phyloP scores from a whole-genome alignment of 2,329 filamentous ascomycete genomes.

The Pseudocercospora fuligena region DNA sequence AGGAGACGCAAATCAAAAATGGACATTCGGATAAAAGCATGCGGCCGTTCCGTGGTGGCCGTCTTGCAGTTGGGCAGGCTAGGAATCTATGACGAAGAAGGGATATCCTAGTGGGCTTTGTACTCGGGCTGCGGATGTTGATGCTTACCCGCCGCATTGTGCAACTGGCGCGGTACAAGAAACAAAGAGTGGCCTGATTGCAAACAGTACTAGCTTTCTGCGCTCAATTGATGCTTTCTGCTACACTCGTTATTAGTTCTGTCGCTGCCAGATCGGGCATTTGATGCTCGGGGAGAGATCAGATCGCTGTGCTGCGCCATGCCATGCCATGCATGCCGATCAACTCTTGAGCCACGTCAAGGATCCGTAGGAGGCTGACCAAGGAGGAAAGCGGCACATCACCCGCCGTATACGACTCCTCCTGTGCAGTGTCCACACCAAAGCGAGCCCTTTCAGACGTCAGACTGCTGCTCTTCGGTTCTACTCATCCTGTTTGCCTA shows the following conservation, averaged over 20 bases:
- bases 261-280: neutral
- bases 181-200: slow-evolving; percentile 6
- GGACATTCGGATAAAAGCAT: neutral
- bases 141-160: slow-evolving; percentile 6
- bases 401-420: slow-evolving; percentile 3
- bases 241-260: neutral
- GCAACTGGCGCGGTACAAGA: neutral
- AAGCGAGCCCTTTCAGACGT: neutral
- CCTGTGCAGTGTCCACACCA: neutral
- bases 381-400: slow-evolving; percentile 7
- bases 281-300: neutral
- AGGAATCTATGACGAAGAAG: neutral
- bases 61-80: neutral
- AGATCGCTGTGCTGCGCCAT: neutral
- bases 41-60: neutral
- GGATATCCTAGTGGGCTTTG: neutral
- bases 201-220: neutral
- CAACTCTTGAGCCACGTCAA: slow-evolving; percentile 5
- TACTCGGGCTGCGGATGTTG: slow-evolving; percentile 3
- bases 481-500: neutral
- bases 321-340: neutral
- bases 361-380: slow-evolving; percentile 20
- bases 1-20: neutral
- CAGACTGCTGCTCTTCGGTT: slow-evolving; percentile 3
- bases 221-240: neutral